Evolutionary conservation across 208 protist genomes (phyloP), one percentile per base, ranked within the genome.

Genomic region (Trypanosoma mega): DNA sequence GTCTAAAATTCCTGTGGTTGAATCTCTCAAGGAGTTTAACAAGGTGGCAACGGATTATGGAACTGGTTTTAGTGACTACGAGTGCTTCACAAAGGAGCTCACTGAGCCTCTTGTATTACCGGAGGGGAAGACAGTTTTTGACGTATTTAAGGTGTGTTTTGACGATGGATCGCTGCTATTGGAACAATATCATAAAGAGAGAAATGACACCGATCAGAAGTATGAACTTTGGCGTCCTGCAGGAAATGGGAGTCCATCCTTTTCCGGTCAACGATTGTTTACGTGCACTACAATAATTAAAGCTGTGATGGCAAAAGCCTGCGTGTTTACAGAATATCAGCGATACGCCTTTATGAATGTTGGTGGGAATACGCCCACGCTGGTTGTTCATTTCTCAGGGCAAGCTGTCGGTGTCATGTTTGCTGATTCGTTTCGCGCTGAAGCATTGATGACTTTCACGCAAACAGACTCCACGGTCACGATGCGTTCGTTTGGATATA

Each of bases 71-170:
- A 87, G 79, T 59, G 59, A 74, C 33, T 68, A 63, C 46, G 63
- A 69, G n/a, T 76, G 66, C 56, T 84, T 90, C 41, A 63, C 55
- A 23, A 87, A 74, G 37, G 71, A 85, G 54, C 52, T 84, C 26
- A 76, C 87, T 0, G 58, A 76, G 24, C 72, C 78, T 14, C 57
- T 85, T 51, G 55, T 62, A 54, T 45, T 88, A 51, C 76, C 74
- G 2, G 48, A 53, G 1, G 77, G 76, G 0, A 74, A 75, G 33
- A 61, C 57, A 11, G 64, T 89, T 1, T 29, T 85, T 48, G 82
- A 89, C 55, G 77, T 89, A 58, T 89, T 85, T 36, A 72, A 66
- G 24, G 20, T 70, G 21, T 79, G 71, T 61, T 85, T 89, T 63
- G 82, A 89, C 55, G 78, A 89, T 52, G 63, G 46, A 48, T 61